Evolutionary conservation across 257 asterid genomes (phyloP).

Genomic region (Voacanga thouarsii): DNA sequence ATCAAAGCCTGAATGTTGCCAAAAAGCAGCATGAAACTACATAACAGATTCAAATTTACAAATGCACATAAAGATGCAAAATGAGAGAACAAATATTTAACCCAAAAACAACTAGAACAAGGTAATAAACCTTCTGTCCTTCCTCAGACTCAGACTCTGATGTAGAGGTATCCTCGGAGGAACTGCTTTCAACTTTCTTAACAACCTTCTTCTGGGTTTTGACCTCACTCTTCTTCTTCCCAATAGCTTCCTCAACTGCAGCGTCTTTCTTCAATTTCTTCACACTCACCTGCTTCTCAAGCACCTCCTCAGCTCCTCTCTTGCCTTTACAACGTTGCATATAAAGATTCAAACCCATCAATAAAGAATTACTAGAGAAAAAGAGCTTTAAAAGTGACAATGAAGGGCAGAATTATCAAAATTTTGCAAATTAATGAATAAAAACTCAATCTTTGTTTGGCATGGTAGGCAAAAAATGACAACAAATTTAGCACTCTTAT

Average conservation of each 20-base stretch:
- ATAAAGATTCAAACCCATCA: background rate
- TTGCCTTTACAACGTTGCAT: conserved; percentile 23
- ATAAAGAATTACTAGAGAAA: background rate
- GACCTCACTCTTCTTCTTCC: conserved; percentile 30
- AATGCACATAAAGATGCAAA: no score
- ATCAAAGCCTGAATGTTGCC: no score
- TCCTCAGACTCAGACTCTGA: conserved; percentile 29
- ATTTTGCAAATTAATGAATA: background rate
- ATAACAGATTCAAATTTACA: background rate
- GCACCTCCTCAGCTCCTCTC: conserved; percentile 41
- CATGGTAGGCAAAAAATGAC: background rate
- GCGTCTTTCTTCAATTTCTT: conserved; percentile 40
- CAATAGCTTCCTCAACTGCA: conserved; percentile 21
- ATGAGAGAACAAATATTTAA: background rate
- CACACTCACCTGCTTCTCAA: conserved; percentile 30
- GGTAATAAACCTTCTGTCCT: conserved; percentile 25
- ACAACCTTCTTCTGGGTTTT: conserved; percentile 33
- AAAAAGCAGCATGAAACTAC: background rate
- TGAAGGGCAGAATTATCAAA: background rate
- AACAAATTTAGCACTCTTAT: background rate
- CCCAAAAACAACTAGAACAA: background rate
- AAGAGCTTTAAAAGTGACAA: no score
- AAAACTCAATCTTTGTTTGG: background rate
- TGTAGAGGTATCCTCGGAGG: conserved; percentile 43
- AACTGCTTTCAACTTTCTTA: conserved; percentile 31